phyloP scores from a whole-genome alignment of 192 early-diverging fungal species.

The Backusella sp. region DNA sequence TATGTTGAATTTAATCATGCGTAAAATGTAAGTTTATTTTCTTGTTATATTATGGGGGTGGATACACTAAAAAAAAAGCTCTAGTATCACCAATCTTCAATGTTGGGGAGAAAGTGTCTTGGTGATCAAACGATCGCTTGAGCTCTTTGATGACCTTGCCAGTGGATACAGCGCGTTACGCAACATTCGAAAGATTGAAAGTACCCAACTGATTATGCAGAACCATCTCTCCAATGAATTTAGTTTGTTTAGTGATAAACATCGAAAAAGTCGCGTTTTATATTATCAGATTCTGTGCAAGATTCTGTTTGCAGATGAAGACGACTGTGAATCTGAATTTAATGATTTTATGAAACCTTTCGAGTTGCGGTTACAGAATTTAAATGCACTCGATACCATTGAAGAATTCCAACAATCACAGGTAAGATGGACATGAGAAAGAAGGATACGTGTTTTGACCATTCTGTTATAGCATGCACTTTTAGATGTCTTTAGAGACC shows the following conservation, averaged over 20 bases:
- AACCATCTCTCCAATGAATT: slow-evolving; percentile 74
- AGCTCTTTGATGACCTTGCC: slow-evolving; percentile 74
- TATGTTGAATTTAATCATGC: slow-evolving; percentile 62
- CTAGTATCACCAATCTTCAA: slow-evolving; percentile 60
- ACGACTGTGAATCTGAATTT: slow-evolving; percentile 51
- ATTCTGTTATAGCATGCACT: slow-evolving; percentile 44
- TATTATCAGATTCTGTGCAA: slow-evolving; percentile 82
- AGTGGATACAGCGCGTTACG: slow-evolving; percentile 70
- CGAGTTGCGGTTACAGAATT: slow-evolving; percentile 48
- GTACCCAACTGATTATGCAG: slow-evolving; percentile 60
- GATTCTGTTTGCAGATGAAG: slow-evolving; percentile 72
- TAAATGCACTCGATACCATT: slow-evolving; percentile 49
- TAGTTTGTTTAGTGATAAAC: slow-evolving; percentile 64
- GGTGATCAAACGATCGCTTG: slow-evolving; percentile 62
- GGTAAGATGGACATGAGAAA: no score
- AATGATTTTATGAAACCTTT: slow-evolving; percentile 75
- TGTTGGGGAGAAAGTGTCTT: slow-evolving; percentile 54
- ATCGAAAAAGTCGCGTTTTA: slow-evolving; percentile 56
- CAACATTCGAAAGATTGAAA: slow-evolving; percentile 72
- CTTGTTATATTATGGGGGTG: not conserved
- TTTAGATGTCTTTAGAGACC: slow-evolving; percentile 66
- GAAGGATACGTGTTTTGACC: no score
- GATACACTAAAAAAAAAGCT: slow-evolving; percentile 13
- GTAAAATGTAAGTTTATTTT: slow-evolving; percentile 51
- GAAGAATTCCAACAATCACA: slow-evolving; percentile 53